Evolutionary conservation across 2,329 filamentous ascomycete species (phyloP), one percentile per base, ranked within the genome.

Genomic region (Arthrocladium fulminans): DNA sequence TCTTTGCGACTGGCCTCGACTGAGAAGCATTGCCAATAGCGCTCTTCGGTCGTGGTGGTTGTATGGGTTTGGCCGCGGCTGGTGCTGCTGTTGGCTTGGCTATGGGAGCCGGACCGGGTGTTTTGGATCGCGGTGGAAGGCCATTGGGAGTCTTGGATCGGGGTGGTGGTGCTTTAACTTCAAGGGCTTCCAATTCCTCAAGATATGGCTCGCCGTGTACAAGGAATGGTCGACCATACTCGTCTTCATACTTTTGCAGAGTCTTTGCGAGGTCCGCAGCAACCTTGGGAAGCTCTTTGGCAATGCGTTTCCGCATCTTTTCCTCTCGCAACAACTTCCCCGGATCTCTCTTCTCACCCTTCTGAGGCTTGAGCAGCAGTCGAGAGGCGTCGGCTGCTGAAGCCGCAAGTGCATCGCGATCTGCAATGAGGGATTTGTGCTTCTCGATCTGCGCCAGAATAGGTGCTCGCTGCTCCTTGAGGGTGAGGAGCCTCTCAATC

Each of bases 271-370:
- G 70, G n/a, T 97, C 88, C 0, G 76, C 77, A 50, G 90, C 83
- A 37, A 98, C 76, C 71, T 94, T 97, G 48, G 92, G 92, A 24
- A 98, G 73, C 62, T 98, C 92, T 67, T 97, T 98, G 22, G 89
- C 79, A 53, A 98, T 96, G 50, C 89, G 79, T 77, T 98, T 98
- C 51, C 92, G 82, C 87, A 95, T 94, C 76, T 97, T 98, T 70
- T 98, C 92, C 63, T 98, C 92, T 24, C 92, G 79, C 45, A 98
- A 74, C 13, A 98, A 75, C 68, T 95, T 92, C 44, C 88, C 90
- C 2, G 92, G 92, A 62, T 98, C 92, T 54, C 94, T 86, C 67
- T 83, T 87, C 70, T 97, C 90, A 47, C 90, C 90, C 70, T 94
- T 95, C 57, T 88, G 83, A 2, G 89, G 89, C 52, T 90, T 88